Evolutionary conservation across 768 basidiomycete genomes (phyloP).

Genomic region (Lentinus brumalis): DNA sequence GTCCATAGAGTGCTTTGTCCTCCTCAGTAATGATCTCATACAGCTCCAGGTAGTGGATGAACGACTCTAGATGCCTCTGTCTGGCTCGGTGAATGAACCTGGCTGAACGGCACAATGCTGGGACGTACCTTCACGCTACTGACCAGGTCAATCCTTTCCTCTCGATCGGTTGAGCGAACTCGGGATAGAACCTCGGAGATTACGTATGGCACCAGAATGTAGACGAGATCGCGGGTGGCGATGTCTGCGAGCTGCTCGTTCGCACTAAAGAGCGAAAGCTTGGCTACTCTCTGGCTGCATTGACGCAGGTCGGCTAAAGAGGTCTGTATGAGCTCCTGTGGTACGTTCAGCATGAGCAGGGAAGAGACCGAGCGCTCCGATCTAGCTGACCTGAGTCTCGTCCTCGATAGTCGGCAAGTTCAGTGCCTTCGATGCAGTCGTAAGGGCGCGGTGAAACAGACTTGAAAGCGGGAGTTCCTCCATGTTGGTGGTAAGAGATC

Average conservation of each 20-base stretch:
- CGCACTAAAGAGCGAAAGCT: conserved; percentile 75
- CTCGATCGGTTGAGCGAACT: conserved; percentile 53
- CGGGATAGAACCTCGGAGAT: conserved; percentile 66
- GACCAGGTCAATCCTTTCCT: conserved; percentile 60
- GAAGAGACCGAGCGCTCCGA: not conserved
- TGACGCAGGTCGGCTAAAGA: conserved; percentile 57
- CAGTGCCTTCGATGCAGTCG: conserved; percentile 39
- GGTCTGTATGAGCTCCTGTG: conserved; percentile 59
- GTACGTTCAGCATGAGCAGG: not conserved
- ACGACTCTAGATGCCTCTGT: conserved; percentile 21
- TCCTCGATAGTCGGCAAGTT: conserved; percentile 44
- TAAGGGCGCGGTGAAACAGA: conserved; percentile 44
- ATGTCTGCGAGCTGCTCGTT: conserved; percentile 87
- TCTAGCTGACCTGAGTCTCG: conserved; percentile 43
- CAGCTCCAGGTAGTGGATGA: conserved; percentile 50
- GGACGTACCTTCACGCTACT: conserved; percentile 56
- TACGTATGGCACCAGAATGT: conserved; percentile 73
- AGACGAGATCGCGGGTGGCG: conserved; percentile 72
- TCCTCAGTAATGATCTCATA: conserved; percentile 68
- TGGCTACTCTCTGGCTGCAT: conserved; percentile 54
- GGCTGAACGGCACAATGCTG: not conserved
- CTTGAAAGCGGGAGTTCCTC: conserved; percentile 36
- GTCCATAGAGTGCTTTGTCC: conserved; percentile 58
- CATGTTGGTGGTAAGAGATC: conserved; percentile 5
- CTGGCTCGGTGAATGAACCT: not conserved